Evolutionary conservation across 768 basidiomycete species (phyloP).

Genomic region (Kwoniella europaea): DNA sequence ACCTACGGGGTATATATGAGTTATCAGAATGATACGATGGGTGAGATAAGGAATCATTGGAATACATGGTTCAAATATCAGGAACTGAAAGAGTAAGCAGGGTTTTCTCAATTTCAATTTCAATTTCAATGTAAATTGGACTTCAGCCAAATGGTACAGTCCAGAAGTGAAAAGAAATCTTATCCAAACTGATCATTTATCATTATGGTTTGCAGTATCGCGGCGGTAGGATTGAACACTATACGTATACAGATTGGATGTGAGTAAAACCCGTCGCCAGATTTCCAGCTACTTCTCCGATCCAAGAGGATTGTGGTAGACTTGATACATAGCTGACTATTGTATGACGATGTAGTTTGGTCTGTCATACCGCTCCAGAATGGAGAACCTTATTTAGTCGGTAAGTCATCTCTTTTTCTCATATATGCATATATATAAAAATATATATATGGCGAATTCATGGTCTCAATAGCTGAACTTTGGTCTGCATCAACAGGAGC

Average conservation of each 20-base stretch:
- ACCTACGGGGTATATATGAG: conserved; percentile 51
- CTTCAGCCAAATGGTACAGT: too few relatives aligned
- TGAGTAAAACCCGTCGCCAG: conserved; percentile 22
- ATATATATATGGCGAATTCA: too few relatives aligned
- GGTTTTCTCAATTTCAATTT: too few relatives aligned
- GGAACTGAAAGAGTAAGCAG: conserved; percentile 44
- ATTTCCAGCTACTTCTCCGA: neutral
- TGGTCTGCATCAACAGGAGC: conserved; percentile 32
- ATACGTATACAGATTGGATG: conserved; percentile 56
- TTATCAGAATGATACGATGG: conserved; percentile 39
- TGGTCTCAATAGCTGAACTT: too few relatives aligned
- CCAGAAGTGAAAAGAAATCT: too few relatives aligned
- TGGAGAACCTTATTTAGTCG: conserved; percentile 49
- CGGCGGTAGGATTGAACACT: conserved; percentile 49
- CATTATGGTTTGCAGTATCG: conserved; percentile 25
- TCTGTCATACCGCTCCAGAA: conserved; percentile 49
- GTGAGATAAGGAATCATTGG: conserved; percentile 45
- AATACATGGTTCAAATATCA: conserved; percentile 46
- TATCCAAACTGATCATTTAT: neutral
- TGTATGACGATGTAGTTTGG: conserved; percentile 38
- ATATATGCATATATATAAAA: too few relatives aligned
- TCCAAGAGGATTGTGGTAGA: neutral
- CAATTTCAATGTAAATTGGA: too few relatives aligned
- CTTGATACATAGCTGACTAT: too few relatives aligned
- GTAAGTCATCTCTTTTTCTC: conserved; percentile 11